Base-by-base conservation (phyloP, 2,329 filamentous ascomycete genomes). In the Ascomycota sp. region DNA sequence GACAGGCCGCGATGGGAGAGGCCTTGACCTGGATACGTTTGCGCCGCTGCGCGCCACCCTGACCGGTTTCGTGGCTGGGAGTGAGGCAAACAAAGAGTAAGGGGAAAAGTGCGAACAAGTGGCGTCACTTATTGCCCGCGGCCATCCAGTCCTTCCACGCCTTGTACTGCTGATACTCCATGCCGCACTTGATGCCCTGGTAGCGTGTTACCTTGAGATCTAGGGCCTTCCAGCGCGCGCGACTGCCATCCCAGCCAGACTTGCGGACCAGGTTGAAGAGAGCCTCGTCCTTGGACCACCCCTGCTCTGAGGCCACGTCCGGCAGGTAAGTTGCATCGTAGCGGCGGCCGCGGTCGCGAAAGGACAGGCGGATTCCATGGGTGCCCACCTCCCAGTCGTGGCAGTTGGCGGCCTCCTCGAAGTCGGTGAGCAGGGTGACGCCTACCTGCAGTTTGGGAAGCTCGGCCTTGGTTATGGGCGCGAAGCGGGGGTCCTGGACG, bases 221-320 rank as follows among this genome's bases (percentile, higher is more conserved):
- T 13, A 94, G 71, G 35, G 81, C 74, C 39, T 65, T 65, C 86
- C 85, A 95, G 25, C 68, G 64, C 2, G 77, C 76, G 36, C 64
- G 69, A 65, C 74, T 81, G 1, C 82, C 83, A 33, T 65, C 65
- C 85, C 85, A 98, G 2, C 89, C 89, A 1, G 85, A 85, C 62
- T 98, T 98, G 35, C 81, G 66, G 75, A 94, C 89, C 46, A 95
- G 56, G 52, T 80, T 91, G 31, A 83, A 65, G 3, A 98, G 52
- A 0, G 86, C 80, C 61, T 95, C 81, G 48, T 95, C 85, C 52
- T 89, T 85, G 8, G 68, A 80, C 89, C 89, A 98, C 11, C 81
- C 85, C 50, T 95, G 89, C 59, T 98, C 89, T 1, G 67, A 59
- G 8, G 86, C 78, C 5, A 98, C 83, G 47, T 94, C 81, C 0